Percentiles rank a stretch among this genome's conserved stretches.
Evolutionary conservation across 495 filamentous ascomycete genomes (phyloP).

Genomic region (Hypoxylon perforatum): DNA sequence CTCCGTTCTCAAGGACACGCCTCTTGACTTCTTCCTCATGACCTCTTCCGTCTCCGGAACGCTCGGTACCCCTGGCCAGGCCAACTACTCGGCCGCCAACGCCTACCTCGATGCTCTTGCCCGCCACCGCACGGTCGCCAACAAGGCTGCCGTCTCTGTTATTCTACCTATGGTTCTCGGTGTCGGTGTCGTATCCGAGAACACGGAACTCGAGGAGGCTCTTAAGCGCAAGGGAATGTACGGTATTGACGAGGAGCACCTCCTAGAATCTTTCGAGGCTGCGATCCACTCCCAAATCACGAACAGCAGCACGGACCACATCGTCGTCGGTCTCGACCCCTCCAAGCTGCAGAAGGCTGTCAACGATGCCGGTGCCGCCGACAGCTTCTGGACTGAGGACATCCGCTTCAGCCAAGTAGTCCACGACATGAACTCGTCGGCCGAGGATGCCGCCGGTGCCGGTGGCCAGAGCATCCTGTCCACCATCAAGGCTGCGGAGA

Average conservation of each 20-base stretch:
- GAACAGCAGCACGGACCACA: conserved; percentile 16
- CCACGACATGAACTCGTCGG: conserved; percentile 23
- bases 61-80: conserved; percentile 57
- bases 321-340: conserved; percentile 53
- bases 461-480: conserved; percentile 12
- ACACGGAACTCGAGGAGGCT: conserved; percentile 48
- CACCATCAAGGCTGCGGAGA: conserved; percentile 20
- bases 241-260: conserved; percentile 52
- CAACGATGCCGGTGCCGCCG: conserved; percentile 23
- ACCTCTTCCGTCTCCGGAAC: conserved; percentile 61
- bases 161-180: conserved; percentile 49
- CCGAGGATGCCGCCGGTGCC: conserved; percentile 2
- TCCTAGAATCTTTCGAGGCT: conserved; percentile 48
- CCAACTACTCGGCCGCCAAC: conserved; percentile 62
- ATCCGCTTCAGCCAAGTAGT: conserved; percentile 39
- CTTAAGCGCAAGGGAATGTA: conserved; percentile 53
- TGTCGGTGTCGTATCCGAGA: conserved; percentile 54
- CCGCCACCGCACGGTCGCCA: conserved; percentile 19
- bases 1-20: conserved; percentile 36
- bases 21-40: conserved; percentile 65
- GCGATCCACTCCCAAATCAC: conserved; percentile 34
- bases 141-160: conserved; percentile 41
- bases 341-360: conserved; percentile 33
- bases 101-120: conserved; percentile 55
- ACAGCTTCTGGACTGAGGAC: conserved; percentile 42